These are phyloP conservation scores for Triticum dicoccoides DNA, from an alignment of 176 grass and related monocot genomes.

Conservation along the genomic window DNA sequence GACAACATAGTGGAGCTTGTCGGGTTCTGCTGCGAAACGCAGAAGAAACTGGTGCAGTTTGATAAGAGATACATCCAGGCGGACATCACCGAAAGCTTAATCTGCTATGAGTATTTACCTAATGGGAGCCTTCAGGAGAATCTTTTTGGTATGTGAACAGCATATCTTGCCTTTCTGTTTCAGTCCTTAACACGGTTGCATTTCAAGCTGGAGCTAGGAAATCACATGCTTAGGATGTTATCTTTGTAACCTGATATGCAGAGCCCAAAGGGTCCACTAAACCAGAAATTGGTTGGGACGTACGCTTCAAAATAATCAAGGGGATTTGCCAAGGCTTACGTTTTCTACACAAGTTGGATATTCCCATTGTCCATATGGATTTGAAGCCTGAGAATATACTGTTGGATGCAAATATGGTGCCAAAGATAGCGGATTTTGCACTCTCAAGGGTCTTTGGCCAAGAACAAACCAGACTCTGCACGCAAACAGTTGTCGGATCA, in stretches of 20 bases:
- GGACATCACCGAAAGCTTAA: not conserved
- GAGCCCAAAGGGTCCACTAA: not conserved
- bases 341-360: slow-evolving; percentile 10
- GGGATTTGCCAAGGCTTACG: slow-evolving; percentile 12
- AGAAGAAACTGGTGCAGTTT: not conserved
- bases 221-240: not conserved
- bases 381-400: slow-evolving; percentile 12
- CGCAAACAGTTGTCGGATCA: slow-evolving; percentile 18
- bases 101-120: slow-evolving; percentile 42
- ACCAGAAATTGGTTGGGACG: not conserved
- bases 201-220: not conserved
- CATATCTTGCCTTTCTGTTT: not conserved
- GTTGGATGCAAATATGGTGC: slow-evolving; percentile 6
- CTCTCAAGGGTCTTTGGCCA: slow-evolving; percentile 11
- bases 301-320: slow-evolving; percentile 7
- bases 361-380: not conserved
- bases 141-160: slow-evolving; percentile 5
- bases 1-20: slow-evolving; percentile 22
- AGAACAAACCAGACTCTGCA: slow-evolving; percentile 2
- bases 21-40: slow-evolving; percentile 22
- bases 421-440: slow-evolving; percentile 25
- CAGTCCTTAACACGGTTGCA: not conserved
- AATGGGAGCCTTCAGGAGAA: slow-evolving; percentile 17
- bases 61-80: not conserved
- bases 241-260: not conserved